phyloP scores from a whole-genome alignment of 192 early-diverging fungal species.

The Lobosporangium transversale region DNA sequence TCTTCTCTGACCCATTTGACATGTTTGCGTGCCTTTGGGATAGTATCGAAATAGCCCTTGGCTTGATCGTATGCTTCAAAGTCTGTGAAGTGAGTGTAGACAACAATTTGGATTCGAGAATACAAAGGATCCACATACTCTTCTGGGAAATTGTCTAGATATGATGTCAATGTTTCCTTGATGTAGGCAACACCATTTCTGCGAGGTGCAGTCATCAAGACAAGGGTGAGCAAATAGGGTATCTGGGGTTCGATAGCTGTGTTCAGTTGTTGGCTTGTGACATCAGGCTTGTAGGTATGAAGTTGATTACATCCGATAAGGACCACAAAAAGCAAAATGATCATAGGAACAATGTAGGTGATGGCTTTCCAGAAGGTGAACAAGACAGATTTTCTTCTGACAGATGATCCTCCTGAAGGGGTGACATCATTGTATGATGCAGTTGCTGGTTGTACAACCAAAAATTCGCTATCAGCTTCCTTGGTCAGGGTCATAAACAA shows the following conservation, averaged over 20 bases:
- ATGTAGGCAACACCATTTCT: conserved; percentile 57
- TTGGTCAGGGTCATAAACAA: conserved; percentile 2
- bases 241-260: conserved; percentile 35
- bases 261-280: conserved; percentile 10
- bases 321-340: conserved; percentile 25
- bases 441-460: not conserved
- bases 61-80: conserved; percentile 54
- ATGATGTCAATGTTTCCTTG: conserved; percentile 53
- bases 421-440: conserved; percentile 3
- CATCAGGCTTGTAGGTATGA: conserved; percentile 23
- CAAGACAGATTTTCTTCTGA: conserved; percentile 1
- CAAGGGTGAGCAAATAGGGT: conserved; percentile 54
- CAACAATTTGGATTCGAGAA: conserved; percentile 54
- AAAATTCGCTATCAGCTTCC: conserved; percentile 3
- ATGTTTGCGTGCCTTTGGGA: conserved; percentile 57
- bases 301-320: conserved; percentile 36
- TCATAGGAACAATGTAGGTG: conserved; percentile 21
- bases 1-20: conserved; percentile 55
- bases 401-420: not conserved
- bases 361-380: conserved; percentile 15
- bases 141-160: conserved; percentile 56
- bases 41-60: conserved; percentile 27
- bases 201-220: conserved; percentile 63
- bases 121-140: conserved; percentile 51
- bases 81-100: conserved; percentile 62